phyloP scores from a whole-genome alignment of 2,329 filamentous ascomycete genomes.

The Ophiostoma tasmaniense region DNA sequence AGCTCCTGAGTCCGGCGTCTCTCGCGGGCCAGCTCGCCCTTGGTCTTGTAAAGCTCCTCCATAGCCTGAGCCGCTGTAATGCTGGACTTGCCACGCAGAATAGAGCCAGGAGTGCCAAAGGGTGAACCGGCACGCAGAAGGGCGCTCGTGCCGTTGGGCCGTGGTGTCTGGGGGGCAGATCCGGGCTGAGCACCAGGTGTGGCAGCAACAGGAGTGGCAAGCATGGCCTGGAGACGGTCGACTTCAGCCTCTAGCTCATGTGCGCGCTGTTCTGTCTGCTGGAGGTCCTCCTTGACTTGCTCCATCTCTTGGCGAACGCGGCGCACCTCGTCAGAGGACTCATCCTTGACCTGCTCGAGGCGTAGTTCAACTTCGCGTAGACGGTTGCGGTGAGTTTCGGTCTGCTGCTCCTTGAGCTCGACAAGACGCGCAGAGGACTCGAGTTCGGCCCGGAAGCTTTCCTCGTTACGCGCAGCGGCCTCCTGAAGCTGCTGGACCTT shows the following conservation, averaged over 20 bases:
- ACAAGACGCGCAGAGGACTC: constrained; percentile 73
- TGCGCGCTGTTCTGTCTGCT: constrained; percentile 39
- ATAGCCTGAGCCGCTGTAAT: constrained; percentile 55
- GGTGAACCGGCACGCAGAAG: constrained; percentile 49
- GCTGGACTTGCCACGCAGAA: constrained; percentile 43
- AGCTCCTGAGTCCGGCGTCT: constrained; percentile 67
- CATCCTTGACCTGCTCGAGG: constrained; percentile 56
- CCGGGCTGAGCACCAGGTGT: constrained; percentile 27
- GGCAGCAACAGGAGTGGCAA: constrained; percentile 29
- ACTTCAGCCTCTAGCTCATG: constrained; percentile 46
- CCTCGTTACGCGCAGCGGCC: constrained; percentile 69
- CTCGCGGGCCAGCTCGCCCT: constrained; percentile 65
- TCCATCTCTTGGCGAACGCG: constrained; percentile 50
- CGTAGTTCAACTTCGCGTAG: constrained; percentile 60
- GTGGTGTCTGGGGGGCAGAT: constrained; percentile 53
- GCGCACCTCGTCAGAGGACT: constrained; percentile 52
- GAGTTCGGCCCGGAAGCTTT: constrained; percentile 79
- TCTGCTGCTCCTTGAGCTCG: constrained; percentile 70
- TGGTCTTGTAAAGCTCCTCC: constrained; percentile 57
- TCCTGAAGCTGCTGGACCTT: constrained; percentile 83
- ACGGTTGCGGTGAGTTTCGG: constrained; percentile 61
- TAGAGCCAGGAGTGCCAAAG: constrained; percentile 52
- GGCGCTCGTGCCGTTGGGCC: constrained; percentile 43
- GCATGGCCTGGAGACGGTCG: constrained; percentile 43
- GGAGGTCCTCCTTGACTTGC: constrained; percentile 40